phyloP scores from a whole-genome alignment of 2,329 filamentous ascomycete species.

The Aspergillus unguis region DNA sequence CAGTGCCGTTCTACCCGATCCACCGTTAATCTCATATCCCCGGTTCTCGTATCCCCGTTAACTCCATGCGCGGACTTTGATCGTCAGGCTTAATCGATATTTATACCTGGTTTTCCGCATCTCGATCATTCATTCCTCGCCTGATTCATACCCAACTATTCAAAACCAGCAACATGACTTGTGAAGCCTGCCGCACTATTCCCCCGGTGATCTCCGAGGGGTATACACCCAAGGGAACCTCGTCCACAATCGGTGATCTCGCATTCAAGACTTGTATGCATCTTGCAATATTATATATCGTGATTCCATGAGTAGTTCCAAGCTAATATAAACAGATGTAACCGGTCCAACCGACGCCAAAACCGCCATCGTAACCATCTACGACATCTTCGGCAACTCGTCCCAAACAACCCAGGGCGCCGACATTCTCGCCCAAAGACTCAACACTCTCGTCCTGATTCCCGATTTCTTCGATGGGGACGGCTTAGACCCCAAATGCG shows the following conservation, averaged over 20 bases:
- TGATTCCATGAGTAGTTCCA: not conserved
- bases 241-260: constrained; percentile 55
- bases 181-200: constrained; percentile 33
- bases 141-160: not conserved
- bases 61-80: too few relatives aligned
- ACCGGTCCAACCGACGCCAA: constrained; percentile 51
- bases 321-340: constrained; percentile 18
- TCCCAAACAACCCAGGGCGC: constrained; percentile 69
- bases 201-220: constrained; percentile 55
- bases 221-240: constrained; percentile 56
- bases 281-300: not conserved
- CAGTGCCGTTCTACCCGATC: too few relatives aligned
- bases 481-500: constrained; percentile 42
- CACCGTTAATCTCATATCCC: too few relatives aligned
- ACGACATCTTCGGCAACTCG: constrained; percentile 65
- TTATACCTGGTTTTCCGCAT: too few relatives aligned
- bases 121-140: too few relatives aligned
- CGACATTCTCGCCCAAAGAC: constrained; percentile 48
- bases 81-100: not conserved
- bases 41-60: too few relatives aligned
- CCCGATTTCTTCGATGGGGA: constrained; percentile 47
- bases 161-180: constrained; percentile 22
- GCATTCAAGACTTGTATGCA: constrained; percentile 48
- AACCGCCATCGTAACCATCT: constrained; percentile 60
- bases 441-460: constrained; percentile 42